Conservation (phyloP, 306 rosid species). For the Cucumis melo region DNA sequence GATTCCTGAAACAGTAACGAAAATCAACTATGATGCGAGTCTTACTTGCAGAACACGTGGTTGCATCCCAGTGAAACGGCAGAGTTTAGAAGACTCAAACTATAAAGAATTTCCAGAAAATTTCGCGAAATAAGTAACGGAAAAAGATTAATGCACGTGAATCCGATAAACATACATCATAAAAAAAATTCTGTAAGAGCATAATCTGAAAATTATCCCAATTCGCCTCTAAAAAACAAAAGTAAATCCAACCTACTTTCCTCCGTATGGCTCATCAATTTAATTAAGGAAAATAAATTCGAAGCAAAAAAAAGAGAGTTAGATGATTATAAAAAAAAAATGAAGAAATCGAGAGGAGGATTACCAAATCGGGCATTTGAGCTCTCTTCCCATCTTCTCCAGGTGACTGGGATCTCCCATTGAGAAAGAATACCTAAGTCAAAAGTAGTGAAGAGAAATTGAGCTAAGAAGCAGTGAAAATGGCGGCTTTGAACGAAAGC, state of each 20-base stretch:
- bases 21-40: neutral
- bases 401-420: slow-evolving; percentile 45
- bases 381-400: slow-evolving; percentile 77
- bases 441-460: neutral
- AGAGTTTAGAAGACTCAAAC: slow-evolving; percentile 48
- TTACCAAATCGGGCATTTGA: slow-evolving; percentile 90
- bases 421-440: neutral
- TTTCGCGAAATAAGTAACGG: neutral
- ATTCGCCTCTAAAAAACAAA: neutral
- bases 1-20: neutral
- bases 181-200: neutral
- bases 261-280: neutral
- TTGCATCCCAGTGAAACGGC: slow-evolving; percentile 74
- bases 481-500: neutral
- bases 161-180: neutral
- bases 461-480: neutral
- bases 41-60: slow-evolving; percentile 85
- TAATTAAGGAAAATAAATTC: neutral
- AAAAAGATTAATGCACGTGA: neutral
- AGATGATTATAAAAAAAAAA: neutral
- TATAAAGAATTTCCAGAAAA: slow-evolving; percentile 11
- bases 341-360: neutral
- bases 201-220: neutral
- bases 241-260: neutral
- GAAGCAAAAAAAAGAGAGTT: neutral